These are phyloP conservation scores for Monilinia aucupariae DNA, from an alignment of 2,329 filamentous ascomycete genomes.

Conservation along the genomic window DNA sequence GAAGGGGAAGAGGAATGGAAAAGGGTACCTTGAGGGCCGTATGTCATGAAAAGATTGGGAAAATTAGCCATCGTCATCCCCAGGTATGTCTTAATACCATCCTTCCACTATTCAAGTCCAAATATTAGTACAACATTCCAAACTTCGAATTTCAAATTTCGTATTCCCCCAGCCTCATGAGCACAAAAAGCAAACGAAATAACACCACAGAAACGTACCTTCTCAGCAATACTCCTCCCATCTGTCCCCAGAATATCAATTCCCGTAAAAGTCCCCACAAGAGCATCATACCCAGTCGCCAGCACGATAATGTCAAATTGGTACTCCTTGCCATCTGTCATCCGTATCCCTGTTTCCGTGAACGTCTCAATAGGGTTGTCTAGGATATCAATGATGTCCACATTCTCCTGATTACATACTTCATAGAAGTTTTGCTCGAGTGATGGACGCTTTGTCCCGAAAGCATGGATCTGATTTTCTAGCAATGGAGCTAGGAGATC, in stretches of 20 bases:
- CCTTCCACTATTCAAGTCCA: neutral
- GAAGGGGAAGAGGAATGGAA: neutral
- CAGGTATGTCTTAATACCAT: conserved; percentile 2
- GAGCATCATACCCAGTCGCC: conserved; percentile 10
- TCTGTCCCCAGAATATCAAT: conserved; percentile 7
- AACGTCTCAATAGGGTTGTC: neutral
- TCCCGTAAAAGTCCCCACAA: neutral
- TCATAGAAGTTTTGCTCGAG: conserved; percentile 9
- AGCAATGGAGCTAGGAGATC: conserved; percentile 6
- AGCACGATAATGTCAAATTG: conserved; percentile 4
- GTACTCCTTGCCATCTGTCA: conserved; percentile 5
- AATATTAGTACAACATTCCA: neutral
- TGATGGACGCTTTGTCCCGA: conserved; percentile 10
- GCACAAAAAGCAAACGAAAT: neutral
- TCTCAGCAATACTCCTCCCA: neutral
- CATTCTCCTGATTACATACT: conserved; percentile 10
- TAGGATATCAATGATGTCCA: conserved; percentile 1
- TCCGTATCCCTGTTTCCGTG: neutral
- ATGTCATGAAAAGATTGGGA: conserved; percentile 4
- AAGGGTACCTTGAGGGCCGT: conserved; percentile 2
- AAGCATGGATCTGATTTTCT: conserved; percentile 2
- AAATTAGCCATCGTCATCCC: conserved; percentile 3
- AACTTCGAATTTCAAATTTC: neutral
- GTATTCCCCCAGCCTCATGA: neutral
- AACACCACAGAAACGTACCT: neutral